These are phyloP conservation scores for Leucocoprinus birnbaumii DNA, from an alignment of 768 basidiomycete species.

Conservation along the genomic window DNA sequence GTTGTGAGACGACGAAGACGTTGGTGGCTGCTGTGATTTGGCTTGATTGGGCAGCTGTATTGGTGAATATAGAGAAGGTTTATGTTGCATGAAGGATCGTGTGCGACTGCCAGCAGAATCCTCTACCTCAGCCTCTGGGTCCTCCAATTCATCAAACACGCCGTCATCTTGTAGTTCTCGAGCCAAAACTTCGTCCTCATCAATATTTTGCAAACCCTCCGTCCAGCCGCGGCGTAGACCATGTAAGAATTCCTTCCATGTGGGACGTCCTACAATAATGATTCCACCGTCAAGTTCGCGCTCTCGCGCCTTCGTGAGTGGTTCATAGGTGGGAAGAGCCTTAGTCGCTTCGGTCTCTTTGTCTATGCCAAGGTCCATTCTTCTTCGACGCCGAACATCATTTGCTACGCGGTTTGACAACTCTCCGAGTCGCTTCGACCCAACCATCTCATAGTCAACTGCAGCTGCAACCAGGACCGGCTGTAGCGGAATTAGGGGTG, in stretches of 20 bases:
- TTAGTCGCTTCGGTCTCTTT: slow-evolving; percentile 36
- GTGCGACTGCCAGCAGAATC: slow-evolving; percentile 13
- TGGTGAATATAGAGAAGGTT: slow-evolving; percentile 22
- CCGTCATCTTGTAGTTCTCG: slow-evolving; percentile 68
- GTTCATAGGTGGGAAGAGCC: slow-evolving; percentile 49
- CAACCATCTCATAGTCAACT: slow-evolving; percentile 84
- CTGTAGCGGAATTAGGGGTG: slow-evolving; percentile 37
- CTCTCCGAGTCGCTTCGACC: slow-evolving; percentile 83
- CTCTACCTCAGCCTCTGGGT: slow-evolving; percentile 19
- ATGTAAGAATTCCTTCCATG: slow-evolving; percentile 93
- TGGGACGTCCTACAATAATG: slow-evolving; percentile 83
- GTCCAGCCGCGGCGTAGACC: slow-evolving; percentile 87
- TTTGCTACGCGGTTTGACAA: slow-evolving; percentile 75
- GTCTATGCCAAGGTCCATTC: slow-evolving; percentile 65
- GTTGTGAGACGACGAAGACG: slow-evolving; percentile 30
- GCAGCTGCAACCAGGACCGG: slow-evolving; percentile 93
- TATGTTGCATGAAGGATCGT: slow-evolving; percentile 15
- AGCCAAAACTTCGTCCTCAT: slow-evolving; percentile 70
- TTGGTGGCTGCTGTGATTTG: slow-evolving; percentile 2
- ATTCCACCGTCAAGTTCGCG: slow-evolving; percentile 79
- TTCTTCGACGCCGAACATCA: slow-evolving; percentile 67
- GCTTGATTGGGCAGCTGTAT: slow-evolving; percentile 13
- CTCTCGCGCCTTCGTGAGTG: slow-evolving; percentile 47
- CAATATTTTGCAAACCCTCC: slow-evolving; percentile 61
- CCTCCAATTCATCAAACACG: slow-evolving; percentile 69